Evolutionary conservation across 1,284 basidiomycete genomes (phyloP), one percentile per base, ranked within the genome.

Genomic region (Psilocybe mexicana): DNA sequence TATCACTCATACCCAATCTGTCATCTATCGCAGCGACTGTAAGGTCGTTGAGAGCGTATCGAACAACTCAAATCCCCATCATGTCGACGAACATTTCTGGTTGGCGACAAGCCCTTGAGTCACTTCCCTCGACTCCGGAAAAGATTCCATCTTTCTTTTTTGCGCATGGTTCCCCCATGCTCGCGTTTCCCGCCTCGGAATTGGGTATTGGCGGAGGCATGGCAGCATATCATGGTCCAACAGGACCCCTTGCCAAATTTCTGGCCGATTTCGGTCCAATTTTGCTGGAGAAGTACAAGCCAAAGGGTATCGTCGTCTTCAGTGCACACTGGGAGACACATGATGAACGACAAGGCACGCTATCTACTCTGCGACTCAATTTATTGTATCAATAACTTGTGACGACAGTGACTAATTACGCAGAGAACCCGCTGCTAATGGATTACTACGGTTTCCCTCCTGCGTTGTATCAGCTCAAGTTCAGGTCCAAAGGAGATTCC

Each of bases 251-350:
- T 11, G 82, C 82, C 0, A 66, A 69, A 6, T 93, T 92, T 70
- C 72, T 93, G 57, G 74, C 73, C 46, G 84, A 87, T 60, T 90
- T 92, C 70, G 90, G 90, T 1, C 84, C 85, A 1, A 76, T 76
- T 0, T 69, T 93, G 28, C 65, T 90, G 49, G 68, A 82, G 54
- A 91, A 91, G 69, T 92, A 92, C 70, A 77, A 83, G 43, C 88
- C 89, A 1, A 86, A 84, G 67, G 89, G 81, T 10, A 87, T 92
- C 57, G 81, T 92, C 1, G 87, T 92, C 0, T 90, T 92, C 73
- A 90, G 87, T 63, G 90, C 90, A 14, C 90, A 92, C 65, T 92
- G 88, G 88, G 90, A 92, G 65, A 85, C 87, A 0, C 45, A 56
- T 6, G 78, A 75, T 5, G 81, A 85, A 68, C 78, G 80, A 43